Base-by-base conservation (phyloP, 441 rosid species). In the Gossypium davidsonii region DNA sequence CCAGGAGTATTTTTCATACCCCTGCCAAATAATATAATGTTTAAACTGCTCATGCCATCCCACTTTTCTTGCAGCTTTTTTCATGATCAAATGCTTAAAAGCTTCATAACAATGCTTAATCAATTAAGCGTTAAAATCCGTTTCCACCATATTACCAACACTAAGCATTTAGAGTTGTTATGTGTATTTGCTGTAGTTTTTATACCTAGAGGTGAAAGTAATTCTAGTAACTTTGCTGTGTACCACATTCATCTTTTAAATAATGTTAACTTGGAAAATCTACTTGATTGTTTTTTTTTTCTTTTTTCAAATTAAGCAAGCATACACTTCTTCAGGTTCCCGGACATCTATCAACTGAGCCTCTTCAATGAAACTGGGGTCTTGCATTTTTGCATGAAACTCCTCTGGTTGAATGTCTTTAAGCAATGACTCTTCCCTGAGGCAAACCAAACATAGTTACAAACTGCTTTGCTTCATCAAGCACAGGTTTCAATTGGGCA, bases 251-350 rank as follows among this genome's bases (percentile, higher is more conserved):
- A 64, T 42, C 28, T 20, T 64, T 64, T 64, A n/a, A 48, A 31
- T 46, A 17, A 37, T 44, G 10, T 17, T 14, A 48, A 63, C 12
- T 64, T 21, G 52, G 9, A 9, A 55, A 76, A 21, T 28, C 28
- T 52, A 34, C n/a, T 8, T 31, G 49, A 4, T 10, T 1, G 0
- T 1, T 11, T 23, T 6, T 59, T 2, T 42, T 6, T 5, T n/a
- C 1, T 59, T 2, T 42, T 42, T 60, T 18, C 44, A 53, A 42
- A 31, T 31, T 57, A 25, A 64, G 67, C 44, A 49, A 79, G 46
- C 89, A 74, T 87, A 91, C 98, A 91, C 87, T 86, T 93, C 98
- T 26, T 87, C 90, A 56, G 94, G 95, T 79, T 93, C 98, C 79
- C 96, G 86, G 69, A 93, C 98, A 82, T 93, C 97, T 73, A 93